Percentiles rank a stretch among this genome's conserved stretches.
Evolutionary conservation across 2,329 filamentous ascomycete species (phyloP).

Genomic region (Harringtonia aguacate): DNA sequence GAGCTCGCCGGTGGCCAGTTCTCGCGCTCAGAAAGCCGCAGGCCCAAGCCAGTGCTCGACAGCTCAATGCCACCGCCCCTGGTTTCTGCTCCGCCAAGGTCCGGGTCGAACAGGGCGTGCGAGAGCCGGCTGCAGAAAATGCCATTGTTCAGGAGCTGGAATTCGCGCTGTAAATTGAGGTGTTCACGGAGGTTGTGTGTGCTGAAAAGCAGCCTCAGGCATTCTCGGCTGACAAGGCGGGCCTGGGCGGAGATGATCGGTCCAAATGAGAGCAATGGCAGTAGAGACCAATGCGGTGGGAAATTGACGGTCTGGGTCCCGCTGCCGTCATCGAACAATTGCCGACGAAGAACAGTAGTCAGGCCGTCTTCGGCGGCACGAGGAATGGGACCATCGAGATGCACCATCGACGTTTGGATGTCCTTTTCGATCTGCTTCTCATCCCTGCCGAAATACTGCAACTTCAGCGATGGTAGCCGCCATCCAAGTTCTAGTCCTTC

Average conservation of each 20-base stretch:
- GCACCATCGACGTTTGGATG: conserved; percentile 39
- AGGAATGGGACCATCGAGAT: conserved; percentile 26
- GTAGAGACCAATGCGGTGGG: conserved; percentile 45
- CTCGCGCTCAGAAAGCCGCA: conserved; percentile 69
- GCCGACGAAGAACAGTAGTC: conserved; percentile 26
- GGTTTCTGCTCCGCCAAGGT: conserved; percentile 69
- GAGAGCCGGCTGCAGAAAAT: conserved; percentile 72
- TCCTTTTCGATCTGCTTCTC: conserved; percentile 34
- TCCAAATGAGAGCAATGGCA: conserved; percentile 63
- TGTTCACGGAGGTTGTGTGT: conserved; percentile 63
- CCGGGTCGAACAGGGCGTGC: conserved; percentile 74
- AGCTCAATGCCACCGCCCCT: conserved; percentile 54
- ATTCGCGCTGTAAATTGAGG: conserved; percentile 63
- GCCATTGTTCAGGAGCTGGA: conserved; percentile 77
- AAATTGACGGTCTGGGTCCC: conserved; percentile 19
- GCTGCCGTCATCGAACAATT: conserved; percentile 20
- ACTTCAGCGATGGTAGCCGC: conserved; percentile 11
- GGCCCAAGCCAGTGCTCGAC: conserved; percentile 65
- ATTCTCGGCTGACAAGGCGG: conserved; percentile 64
- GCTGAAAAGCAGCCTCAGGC: conserved; percentile 64
- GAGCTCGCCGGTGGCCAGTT: conserved; percentile 92
- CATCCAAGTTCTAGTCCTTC: neutral
- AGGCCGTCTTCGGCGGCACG: conserved; percentile 23
- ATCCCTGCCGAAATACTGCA: conserved; percentile 39
- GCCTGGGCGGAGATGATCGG: conserved; percentile 67